Base-by-base conservation (phyloP, 1,284 basidiomycete species). In the Caloboletus firmus region DNA sequence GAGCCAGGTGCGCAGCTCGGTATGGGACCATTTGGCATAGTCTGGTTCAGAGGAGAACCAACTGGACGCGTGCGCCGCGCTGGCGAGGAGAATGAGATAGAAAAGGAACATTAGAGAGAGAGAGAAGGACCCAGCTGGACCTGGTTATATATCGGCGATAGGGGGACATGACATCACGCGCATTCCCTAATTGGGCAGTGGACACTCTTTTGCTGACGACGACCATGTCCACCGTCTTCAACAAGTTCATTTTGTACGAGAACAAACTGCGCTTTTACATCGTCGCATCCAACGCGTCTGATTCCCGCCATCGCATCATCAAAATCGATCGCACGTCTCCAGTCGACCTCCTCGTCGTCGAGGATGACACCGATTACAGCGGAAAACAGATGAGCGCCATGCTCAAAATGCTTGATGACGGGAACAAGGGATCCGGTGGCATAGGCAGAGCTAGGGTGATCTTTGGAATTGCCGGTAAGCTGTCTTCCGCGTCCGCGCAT, bases 351-450 rank as follows among this genome's bases (percentile, higher is more conserved):
- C 74, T 75, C 30, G 84, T 96, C 4, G 80, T 91, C 12, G 93
- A 97, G 63, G 95, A 97, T 71, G 85, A 91, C 46, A 85, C 86
- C 0, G 83, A 93, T 31, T 99, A 99, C 70, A 91, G 85, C 41
- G 85, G 88, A 13, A 87, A 86, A 63, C 91, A 99, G 74, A 90
- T 98, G 80, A 89, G 84, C 48, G 85, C 87, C 35, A 85, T 98
- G 73, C 78, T 98, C 59, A 91, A 92, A 70, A 97, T 95, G 90
- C 80, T 99, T 15, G 91, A 95, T 57, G 95, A 98, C 64, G 95
- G 95, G 18, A 98, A 98, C 72, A 89, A 87, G 69, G 81, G 79
- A 5, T 87, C 87, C 11, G 95, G 95, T 9, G 95, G 95, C 2
- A 74, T 98, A 56, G 92, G 91, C 6, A 92, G 88, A 61, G 85